Percentiles rank a stretch among this genome's conserved stretches.
phyloP scores from a whole-genome alignment of 2,329 filamentous ascomycete species.

The Massarina eburnea region DNA sequence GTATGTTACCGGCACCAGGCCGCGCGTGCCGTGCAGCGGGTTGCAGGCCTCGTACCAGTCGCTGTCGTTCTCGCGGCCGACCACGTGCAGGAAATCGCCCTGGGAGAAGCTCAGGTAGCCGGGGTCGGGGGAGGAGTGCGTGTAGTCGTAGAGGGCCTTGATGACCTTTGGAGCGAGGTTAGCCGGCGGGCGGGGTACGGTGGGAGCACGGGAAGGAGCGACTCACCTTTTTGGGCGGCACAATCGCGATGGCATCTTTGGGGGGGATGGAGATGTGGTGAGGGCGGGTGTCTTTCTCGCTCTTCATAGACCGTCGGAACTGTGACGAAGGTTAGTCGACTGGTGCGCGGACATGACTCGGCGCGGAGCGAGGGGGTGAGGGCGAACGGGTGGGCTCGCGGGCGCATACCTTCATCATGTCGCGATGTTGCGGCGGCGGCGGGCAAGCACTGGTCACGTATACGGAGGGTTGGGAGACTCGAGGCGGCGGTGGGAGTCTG shows the following conservation, averaged over 20 bases:
- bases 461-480: background rate
- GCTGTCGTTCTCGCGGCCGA: conserved; percentile 87
- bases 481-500: conserved; percentile 6
- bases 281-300: conserved; percentile 75
- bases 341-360: conserved; percentile 24
- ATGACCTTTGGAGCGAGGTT: conserved; percentile 69
- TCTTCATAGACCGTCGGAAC: conserved; percentile 85
- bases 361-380: conserved; percentile 9
- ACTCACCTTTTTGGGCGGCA: conserved; percentile 86
- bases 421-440: conserved; percentile 6
- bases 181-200: conserved; percentile 5
- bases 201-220: conserved; percentile 1
- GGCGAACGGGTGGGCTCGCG: conserved; percentile 5
- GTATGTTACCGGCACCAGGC: conserved; percentile 89
- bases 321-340: conserved; percentile 35
- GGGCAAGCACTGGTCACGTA: conserved; percentile 4
- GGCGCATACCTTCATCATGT: conserved; percentile 29
- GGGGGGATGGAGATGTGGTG: conserved; percentile 75
- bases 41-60: conserved; percentile 99
- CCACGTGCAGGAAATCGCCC: conserved; percentile 97
- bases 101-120: conserved; percentile 81
- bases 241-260: conserved; percentile 84
- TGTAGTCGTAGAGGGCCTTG: conserved; percentile 94
- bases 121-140: conserved; percentile 75
- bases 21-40: conserved; percentile 82